Percentiles rank a stretch among this genome's conserved stretches.
These are phyloP conservation scores for Cryptococcus sp. DNA, from an alignment of 1,284 basidiomycete species.

Conservation along the genomic window DNA sequence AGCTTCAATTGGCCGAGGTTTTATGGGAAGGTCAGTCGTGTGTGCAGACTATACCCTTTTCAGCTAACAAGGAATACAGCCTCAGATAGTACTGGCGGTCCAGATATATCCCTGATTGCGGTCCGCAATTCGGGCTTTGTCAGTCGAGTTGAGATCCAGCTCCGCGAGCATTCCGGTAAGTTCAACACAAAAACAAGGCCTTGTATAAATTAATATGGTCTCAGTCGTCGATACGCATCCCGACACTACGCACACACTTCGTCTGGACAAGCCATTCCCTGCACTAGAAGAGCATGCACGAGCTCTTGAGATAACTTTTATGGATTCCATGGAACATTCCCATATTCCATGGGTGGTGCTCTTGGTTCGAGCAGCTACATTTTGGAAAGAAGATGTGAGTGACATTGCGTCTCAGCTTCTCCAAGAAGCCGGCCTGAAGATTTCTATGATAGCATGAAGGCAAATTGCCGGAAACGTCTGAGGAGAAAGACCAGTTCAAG, in stretches of 20 bases:
- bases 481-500: conserved; percentile 80
- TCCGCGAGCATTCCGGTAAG: conserved; percentile 79
- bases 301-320: conserved; percentile 67
- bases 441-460: conserved; percentile 30
- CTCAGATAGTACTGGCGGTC: conserved; percentile 33
- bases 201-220: conserved; percentile 15
- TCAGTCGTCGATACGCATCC: conserved; percentile 91
- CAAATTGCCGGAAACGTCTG: conserved; percentile 53
- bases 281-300: conserved; percentile 70
- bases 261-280: conserved; percentile 87
- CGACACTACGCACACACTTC: conserved; percentile 76
- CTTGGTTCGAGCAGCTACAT: conserved; percentile 75
- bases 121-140: conserved; percentile 83
- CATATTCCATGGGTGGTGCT: conserved; percentile 87
- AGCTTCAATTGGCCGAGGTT: conserved; percentile 64
- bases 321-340: conserved; percentile 82
- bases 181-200: conserved; percentile 13
- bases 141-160: conserved; percentile 83
- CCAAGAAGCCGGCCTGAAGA: background rate
- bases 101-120: conserved; percentile 67
- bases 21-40: conserved; percentile 62
- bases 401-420: background rate
- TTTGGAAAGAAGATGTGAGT: conserved; percentile 65
- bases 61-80: conserved; percentile 16
- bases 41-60: conserved; percentile 40